Evolutionary conservation across 352 stramenopile genomes (phyloP).

Genomic region (Globisporangium takayamanum): DNA sequence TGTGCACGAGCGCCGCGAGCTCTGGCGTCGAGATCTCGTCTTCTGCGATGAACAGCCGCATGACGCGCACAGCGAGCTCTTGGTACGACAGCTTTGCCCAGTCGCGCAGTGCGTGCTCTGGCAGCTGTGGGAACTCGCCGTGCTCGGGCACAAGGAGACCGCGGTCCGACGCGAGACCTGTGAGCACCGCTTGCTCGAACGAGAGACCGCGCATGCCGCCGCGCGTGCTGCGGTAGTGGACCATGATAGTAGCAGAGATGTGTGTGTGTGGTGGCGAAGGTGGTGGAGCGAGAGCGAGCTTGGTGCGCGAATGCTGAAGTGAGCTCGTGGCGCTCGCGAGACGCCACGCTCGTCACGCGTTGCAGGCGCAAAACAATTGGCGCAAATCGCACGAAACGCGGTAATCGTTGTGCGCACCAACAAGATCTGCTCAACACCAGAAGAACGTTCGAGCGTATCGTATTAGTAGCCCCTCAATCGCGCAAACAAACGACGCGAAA

Average conservation of each 20-base stretch:
- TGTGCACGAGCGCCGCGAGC: slow-evolving; percentile 88
- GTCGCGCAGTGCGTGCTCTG: slow-evolving; percentile 51
- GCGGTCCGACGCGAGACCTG: slow-evolving; percentile 74
- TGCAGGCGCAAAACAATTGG: background rate
- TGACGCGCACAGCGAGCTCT: slow-evolving; percentile 92
- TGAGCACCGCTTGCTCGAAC: slow-evolving; percentile 86
- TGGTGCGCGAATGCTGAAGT: slow-evolving; percentile 5
- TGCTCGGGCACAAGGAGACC: slow-evolving; percentile 78
- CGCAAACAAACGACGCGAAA: background rate
- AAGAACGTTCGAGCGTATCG: background rate
- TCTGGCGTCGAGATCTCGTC: slow-evolving; percentile 91
- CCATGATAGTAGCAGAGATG: slow-evolving; percentile 34
- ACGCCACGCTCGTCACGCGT: background rate
- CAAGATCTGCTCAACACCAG: background rate
- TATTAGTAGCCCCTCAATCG: background rate
- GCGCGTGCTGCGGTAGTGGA: slow-evolving; percentile 81
- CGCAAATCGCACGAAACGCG: background rate
- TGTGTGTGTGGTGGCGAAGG: background rate
- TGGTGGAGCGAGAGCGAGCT: slow-evolving; percentile 1
- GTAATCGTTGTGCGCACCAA: background rate
- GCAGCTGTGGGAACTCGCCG: slow-evolving; percentile 74
- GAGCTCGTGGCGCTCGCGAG: background rate
- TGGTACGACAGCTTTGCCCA: slow-evolving; percentile 92
- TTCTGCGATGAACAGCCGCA: slow-evolving; percentile 95
- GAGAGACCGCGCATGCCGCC: slow-evolving; percentile 72